Evolutionary conservation across 2,329 filamentous ascomycete genomes (phyloP).

Genomic region (Fusarium hostae): DNA sequence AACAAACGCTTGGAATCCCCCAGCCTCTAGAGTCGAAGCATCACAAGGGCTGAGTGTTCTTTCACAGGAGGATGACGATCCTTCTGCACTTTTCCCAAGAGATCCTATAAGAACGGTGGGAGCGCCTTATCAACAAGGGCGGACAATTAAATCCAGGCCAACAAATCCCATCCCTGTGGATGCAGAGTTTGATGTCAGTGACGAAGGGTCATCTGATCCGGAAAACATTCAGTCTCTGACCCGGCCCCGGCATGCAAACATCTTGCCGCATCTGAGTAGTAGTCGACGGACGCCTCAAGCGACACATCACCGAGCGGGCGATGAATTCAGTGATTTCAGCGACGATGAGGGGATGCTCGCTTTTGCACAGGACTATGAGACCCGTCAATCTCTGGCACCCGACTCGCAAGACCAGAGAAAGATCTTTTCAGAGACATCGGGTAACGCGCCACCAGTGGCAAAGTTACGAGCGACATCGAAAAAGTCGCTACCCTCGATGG

Average conservation of each 20-base stretch:
- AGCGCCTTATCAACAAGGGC: slow-evolving; percentile 2
- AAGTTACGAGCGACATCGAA: slow-evolving; percentile 50
- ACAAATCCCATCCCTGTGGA: slow-evolving; percentile 11
- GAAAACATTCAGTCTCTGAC: slow-evolving; percentile 45
- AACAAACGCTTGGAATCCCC: slow-evolving; percentile 40
- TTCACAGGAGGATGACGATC: slow-evolving; percentile 40
- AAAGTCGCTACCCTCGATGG: slow-evolving; percentile 43
- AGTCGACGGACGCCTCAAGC: slow-evolving; percentile 32
- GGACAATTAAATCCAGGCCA: slow-evolving; percentile 1
- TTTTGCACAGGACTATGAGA: slow-evolving; percentile 62
- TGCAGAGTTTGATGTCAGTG: slow-evolving; percentile 42
- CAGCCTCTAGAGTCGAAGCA: slow-evolving; percentile 30
- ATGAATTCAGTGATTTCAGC: slow-evolving; percentile 60
- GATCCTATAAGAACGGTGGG: slow-evolving; percentile 20
- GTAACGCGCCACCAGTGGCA: slow-evolving; percentile 52
- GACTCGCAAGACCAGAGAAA: slow-evolving; percentile 47
- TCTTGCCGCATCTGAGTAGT: neutral
- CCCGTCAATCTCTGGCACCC: slow-evolving; percentile 49
- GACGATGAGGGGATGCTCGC: slow-evolving; percentile 65
- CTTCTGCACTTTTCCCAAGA: slow-evolving; percentile 43
- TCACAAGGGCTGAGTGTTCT: slow-evolving; percentile 39
- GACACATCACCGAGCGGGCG: slow-evolving; percentile 39
- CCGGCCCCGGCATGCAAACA: slow-evolving; percentile 10
- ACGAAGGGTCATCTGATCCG: slow-evolving; percentile 46
- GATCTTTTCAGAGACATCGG: slow-evolving; percentile 61